Percentiles rank a stretch among this genome's conserved stretches.
Conservation (phyloP, 768 basidiomycete genomes). For the Boletus huronensis region DNA sequence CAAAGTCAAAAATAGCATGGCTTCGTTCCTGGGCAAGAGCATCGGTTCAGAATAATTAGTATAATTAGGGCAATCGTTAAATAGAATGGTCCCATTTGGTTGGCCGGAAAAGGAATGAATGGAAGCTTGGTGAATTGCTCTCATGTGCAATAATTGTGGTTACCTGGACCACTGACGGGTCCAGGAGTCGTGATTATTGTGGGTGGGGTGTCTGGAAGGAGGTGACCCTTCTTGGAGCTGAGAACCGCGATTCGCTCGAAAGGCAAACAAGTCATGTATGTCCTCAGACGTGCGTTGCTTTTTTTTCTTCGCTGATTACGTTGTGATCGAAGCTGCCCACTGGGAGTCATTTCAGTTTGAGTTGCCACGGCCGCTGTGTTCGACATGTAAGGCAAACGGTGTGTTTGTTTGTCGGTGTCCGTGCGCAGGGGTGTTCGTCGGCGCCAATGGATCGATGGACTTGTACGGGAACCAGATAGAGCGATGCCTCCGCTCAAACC, state of each 20-base stretch:
- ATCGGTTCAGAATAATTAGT: no score
- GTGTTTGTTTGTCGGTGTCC: not conserved
- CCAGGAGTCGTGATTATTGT: no score
- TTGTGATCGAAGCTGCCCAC: not conserved
- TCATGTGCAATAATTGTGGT: not conserved
- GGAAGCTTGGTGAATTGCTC: not conserved
- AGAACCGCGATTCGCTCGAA: not conserved
- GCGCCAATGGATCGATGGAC: not conserved
- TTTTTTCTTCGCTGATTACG: not conserved
- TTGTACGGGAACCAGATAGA: not conserved
- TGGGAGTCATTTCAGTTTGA: not conserved
- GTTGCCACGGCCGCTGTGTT: not conserved
- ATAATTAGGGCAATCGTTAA: not conserved
- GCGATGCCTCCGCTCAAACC: not conserved
- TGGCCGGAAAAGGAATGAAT: not conserved
- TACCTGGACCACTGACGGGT: no score
- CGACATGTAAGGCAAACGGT: not conserved
- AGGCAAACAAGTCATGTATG: not conserved
- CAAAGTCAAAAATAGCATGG: not conserved
- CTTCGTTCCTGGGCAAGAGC: no score
- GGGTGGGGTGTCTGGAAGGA: not conserved
- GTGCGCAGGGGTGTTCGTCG: not conserved
- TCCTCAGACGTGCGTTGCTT: not conserved
- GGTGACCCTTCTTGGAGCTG: no score
- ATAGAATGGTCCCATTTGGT: not conserved